Conservation (phyloP, 306 rosid genomes). For the Canavalia gladiata region DNA sequence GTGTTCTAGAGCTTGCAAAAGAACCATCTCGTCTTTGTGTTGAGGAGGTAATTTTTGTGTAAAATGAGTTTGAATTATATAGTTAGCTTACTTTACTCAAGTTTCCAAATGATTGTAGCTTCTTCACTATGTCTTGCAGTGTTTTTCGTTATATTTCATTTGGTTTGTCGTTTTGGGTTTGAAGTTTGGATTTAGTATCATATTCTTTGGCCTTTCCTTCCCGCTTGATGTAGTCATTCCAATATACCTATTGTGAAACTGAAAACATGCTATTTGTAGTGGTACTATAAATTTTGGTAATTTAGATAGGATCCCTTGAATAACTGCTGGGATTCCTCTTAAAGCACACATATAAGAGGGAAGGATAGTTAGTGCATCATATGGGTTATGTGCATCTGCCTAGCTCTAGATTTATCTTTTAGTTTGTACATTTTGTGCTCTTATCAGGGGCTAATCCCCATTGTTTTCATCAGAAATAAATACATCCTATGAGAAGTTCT, state of each 20-base stretch:
- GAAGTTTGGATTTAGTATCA: slow-evolving; percentile 15
- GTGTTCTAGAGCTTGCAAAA: slow-evolving; percentile 97
- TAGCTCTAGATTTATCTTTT: slow-evolving; percentile 2
- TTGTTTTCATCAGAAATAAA: background rate
- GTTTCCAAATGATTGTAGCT: slow-evolving; percentile 7
- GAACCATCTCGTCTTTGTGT: slow-evolving; percentile 98
- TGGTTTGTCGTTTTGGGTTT: slow-evolving; percentile 8
- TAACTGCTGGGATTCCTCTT: slow-evolving; percentile 1
- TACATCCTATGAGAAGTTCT: background rate
- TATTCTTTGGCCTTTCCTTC: slow-evolving; percentile 9
- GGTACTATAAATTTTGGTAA: slow-evolving; percentile 1
- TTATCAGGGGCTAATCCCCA: slow-evolving; percentile 4
- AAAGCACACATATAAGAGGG: slow-evolving; percentile 1
- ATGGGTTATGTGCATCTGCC: background rate
- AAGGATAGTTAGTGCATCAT: slow-evolving; percentile 10
- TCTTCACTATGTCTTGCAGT: background rate
- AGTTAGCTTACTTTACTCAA: slow-evolving; percentile 29
- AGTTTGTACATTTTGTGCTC: slow-evolving; percentile 22
- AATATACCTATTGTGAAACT: slow-evolving; percentile 5
- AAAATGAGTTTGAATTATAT: slow-evolving; percentile 21
- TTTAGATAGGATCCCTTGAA: background rate
- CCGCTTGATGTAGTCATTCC: slow-evolving; percentile 19
- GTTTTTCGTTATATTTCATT: slow-evolving; percentile 19
- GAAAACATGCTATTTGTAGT: slow-evolving; percentile 10
- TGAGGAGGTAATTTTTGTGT: slow-evolving; percentile 80